phyloP scores from a whole-genome alignment of 495 filamentous ascomycete species.

The Aspergillus carlsbadensis region DNA sequence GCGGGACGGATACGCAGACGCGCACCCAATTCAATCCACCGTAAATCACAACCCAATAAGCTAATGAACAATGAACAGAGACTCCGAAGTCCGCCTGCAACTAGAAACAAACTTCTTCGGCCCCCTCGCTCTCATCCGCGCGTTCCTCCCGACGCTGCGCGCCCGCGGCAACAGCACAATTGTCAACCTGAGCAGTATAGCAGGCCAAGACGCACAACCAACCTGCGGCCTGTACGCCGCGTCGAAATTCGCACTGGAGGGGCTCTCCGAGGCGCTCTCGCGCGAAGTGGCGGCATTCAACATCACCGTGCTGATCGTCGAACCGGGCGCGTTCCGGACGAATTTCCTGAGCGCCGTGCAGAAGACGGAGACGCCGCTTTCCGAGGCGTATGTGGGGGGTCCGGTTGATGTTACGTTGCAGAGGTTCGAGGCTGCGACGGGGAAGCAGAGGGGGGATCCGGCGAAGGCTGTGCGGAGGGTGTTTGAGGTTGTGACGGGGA shows the following conservation, averaged over 20 bases:
- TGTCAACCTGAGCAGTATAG: slow-evolving; percentile 49
- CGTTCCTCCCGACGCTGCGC: slow-evolving; percentile 49
- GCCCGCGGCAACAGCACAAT: slow-evolving; percentile 37
- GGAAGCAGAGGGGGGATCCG: slow-evolving; percentile 43
- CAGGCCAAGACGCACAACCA: slow-evolving; percentile 37
- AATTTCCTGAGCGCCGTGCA: slow-evolving; percentile 12
- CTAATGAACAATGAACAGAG: slow-evolving; percentile 10
- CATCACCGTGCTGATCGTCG: slow-evolving; percentile 1
- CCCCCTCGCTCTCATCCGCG: slow-evolving; percentile 43
- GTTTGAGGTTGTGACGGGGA: slow-evolving; percentile 42
- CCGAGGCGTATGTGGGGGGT: slow-evolving; percentile 9
- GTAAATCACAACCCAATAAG: no score
- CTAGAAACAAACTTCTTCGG: slow-evolving; percentile 49
- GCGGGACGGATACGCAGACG: no score
- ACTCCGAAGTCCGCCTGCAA: slow-evolving; percentile 20
- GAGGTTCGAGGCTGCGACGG: slow-evolving; percentile 4
- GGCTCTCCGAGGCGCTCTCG: slow-evolving; percentile 14
- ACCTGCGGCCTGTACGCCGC: slow-evolving; percentile 48
- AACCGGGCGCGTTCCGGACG: slow-evolving; percentile 11
- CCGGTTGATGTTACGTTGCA: slow-evolving; percentile 9
- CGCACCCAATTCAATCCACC: not conserved
- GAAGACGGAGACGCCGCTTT: slow-evolving; percentile 6
- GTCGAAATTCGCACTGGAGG: slow-evolving; percentile 55
- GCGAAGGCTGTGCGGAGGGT: slow-evolving; percentile 42
- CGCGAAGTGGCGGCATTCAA: not conserved